phyloP scores from a whole-genome alignment of 2,329 filamentous ascomycete genomes.

The Fusarium metavorans region DNA sequence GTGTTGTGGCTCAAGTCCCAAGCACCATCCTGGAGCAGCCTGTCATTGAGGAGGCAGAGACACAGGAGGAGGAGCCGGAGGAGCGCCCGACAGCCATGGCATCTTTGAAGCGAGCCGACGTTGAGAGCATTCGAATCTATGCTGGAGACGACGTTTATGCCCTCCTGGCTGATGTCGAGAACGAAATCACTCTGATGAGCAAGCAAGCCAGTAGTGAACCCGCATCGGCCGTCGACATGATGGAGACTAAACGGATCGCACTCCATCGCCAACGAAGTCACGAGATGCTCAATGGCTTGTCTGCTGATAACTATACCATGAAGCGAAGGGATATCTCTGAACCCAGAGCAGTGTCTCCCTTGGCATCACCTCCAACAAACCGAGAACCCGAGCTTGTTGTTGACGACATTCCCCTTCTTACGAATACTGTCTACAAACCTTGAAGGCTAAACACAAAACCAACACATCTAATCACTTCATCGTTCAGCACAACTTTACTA shows the following conservation, averaged over 20 bases:
- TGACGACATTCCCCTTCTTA: constrained; percentile 57
- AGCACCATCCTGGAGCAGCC: constrained; percentile 68
- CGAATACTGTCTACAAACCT: constrained; percentile 64
- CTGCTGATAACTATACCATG: constrained; percentile 31
- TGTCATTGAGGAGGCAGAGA: constrained; percentile 56
- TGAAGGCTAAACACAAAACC: constrained; percentile 12
- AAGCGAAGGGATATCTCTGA: constrained; percentile 42
- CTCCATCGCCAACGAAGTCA: constrained; percentile 64
- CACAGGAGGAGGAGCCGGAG: constrained; percentile 40
- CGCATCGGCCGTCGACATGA: constrained; percentile 6
- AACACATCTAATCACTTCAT: constrained; percentile 8
- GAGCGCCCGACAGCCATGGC: constrained; percentile 41
- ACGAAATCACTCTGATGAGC: constrained; percentile 54
- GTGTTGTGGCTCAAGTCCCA: constrained; percentile 65
- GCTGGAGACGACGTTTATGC: constrained; percentile 76
- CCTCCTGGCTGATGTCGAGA: constrained; percentile 74
- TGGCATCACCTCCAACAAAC: constrained; percentile 50
- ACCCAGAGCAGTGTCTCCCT: constrained; percentile 43
- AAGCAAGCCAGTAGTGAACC: constrained; percentile 29
- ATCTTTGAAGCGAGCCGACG: constrained; percentile 54
- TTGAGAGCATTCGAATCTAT: constrained; percentile 77
- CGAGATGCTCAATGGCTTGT: constrained; percentile 59
- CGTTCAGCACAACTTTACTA: constrained; percentile 28
- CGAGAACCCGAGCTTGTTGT: constrained; percentile 43
- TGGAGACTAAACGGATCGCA: constrained; percentile 50